phyloP scores from a whole-genome alignment of 371 early-diverging fungal genomes.

The Paraphysoderma sedebokerense region DNA sequence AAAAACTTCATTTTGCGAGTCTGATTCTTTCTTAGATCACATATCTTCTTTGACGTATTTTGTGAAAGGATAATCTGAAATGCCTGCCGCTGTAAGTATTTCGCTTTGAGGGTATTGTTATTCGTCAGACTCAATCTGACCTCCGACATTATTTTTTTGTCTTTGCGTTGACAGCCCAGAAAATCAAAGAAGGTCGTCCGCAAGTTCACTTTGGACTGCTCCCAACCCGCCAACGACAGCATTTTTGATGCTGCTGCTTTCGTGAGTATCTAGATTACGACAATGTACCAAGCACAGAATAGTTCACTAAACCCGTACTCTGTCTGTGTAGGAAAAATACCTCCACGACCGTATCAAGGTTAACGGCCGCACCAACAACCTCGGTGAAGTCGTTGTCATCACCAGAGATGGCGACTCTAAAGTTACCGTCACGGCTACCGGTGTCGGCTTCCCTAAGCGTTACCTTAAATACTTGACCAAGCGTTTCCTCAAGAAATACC shows the following conservation, averaged over 20 bases:
- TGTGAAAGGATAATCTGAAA: too few species aligned
- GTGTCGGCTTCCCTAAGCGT: constrained; percentile 83
- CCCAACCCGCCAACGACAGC: constrained; percentile 83
- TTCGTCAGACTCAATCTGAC: too few species aligned
- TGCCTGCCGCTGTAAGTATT: too few species aligned
- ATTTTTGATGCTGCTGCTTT: constrained; percentile 93
- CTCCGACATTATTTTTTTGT: too few species aligned
- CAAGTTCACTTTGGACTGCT: constrained; percentile 86
- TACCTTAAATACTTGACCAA: constrained; percentile 98
- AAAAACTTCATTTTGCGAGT: too few species aligned
- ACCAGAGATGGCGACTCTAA: constrained; percentile 53
- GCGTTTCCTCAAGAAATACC: constrained; percentile 99
- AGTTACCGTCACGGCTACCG: constrained; percentile 57
- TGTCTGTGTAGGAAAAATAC: constrained; percentile 58
- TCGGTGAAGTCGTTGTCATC: constrained; percentile 73
- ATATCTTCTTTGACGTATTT: too few species aligned
- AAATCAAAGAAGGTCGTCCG: too few species aligned
- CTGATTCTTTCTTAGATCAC: too few species aligned
- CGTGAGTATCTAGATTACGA: constrained; percentile 33
- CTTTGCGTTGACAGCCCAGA: too few species aligned
- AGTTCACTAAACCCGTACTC: background rate
- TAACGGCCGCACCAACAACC: constrained; percentile 87
- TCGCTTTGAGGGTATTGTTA: too few species aligned
- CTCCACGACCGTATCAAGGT: constrained; percentile 97
- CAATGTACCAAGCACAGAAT: too few species aligned